These are phyloP conservation scores for Phaeodactylum tricornutum DNA, from an alignment of 108 stramenopile species.

Conservation along the genomic window DNA sequence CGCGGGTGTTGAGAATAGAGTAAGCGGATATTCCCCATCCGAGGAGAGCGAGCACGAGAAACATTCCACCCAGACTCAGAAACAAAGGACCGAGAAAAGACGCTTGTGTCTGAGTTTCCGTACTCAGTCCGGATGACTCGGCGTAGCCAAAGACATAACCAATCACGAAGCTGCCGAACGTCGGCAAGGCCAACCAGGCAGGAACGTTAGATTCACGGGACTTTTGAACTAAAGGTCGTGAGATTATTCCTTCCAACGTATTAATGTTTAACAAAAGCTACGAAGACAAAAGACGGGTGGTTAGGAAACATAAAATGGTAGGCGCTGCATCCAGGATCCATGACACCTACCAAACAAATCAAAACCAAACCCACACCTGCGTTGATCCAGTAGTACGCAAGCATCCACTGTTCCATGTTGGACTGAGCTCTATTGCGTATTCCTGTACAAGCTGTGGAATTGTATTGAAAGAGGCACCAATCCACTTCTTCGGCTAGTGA, in stretches of 20 bases:
- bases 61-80: conserved; percentile 40
- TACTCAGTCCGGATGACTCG: conserved; percentile 25
- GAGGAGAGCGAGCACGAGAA: conserved; percentile 40
- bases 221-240: conserved; percentile 70
- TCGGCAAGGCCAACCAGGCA: conserved; percentile 65
- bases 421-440: conserved; percentile 53
- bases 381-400: conserved; percentile 16
- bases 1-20: conserved; percentile 50
- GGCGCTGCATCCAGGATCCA: background rate
- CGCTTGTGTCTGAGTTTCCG: conserved; percentile 7
- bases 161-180: conserved; percentile 33
- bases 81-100: conserved; percentile 51
- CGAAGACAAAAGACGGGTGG: background rate
- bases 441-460: conserved; percentile 35
- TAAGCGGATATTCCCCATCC: conserved; percentile 48
- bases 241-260: conserved; percentile 60
- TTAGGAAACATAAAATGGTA: too few species aligned
- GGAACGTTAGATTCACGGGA: conserved; percentile 80
- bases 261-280: conserved; percentile 45
- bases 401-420: conserved; percentile 14
- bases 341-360: conserved; percentile 21
- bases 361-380: conserved; percentile 18
- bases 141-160: conserved; percentile 44
- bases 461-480: conserved; percentile 47
- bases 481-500: conserved; percentile 22